Evolutionary conservation across 331 rosid species (phyloP), one percentile per base, ranked within the genome.

Genomic region (Arachis monticola): DNA sequence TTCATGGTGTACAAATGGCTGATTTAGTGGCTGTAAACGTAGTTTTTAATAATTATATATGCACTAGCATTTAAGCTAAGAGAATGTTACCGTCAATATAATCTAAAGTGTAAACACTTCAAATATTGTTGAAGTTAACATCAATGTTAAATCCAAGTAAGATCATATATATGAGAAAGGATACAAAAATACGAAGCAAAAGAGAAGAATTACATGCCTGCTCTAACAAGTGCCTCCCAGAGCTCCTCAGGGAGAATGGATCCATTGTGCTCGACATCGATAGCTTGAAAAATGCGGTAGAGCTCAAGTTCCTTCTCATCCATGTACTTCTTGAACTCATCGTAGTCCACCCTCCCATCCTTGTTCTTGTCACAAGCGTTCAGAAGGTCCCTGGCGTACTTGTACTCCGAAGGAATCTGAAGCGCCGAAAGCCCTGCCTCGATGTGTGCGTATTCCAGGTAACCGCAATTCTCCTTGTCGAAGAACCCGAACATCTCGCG

Each of bases 301-400:
- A 92, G 93, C 82, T 92, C 96, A 0, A 92, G 82, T 84, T 92
- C 98, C 74, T 92, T 90, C 50, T 84, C 92, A 65, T 92, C 98
- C 98, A 92, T 87, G 75, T 92, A 90, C 74, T 73, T 91, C 75
- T 80, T 86, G 60, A 92, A 92, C 64, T 90, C 98, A 1, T 65
- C 77, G 75, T 74, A 92, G 57, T 92, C 89, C 46, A 92, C 96
- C 3, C 88, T 84, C 10, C 93, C 96, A 48, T 88, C 96, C 69
- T 72, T 84, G 85, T 90, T 86, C 8, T 83, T 80, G 55, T 92
- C 95, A 46, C 96, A 90, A 9, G 91, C 96, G 60, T 80, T 84
- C 32, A 92, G 53, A 81, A 92, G 80, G 79, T 92, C 98, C 78
- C 72, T 85, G 8, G 95, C 93, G 72, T 88, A 92, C 85, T 92